These are phyloP conservation scores for Guyanaporus albipodus DNA, from an alignment of 768 basidiomycete species.

Conservation along the genomic window DNA sequence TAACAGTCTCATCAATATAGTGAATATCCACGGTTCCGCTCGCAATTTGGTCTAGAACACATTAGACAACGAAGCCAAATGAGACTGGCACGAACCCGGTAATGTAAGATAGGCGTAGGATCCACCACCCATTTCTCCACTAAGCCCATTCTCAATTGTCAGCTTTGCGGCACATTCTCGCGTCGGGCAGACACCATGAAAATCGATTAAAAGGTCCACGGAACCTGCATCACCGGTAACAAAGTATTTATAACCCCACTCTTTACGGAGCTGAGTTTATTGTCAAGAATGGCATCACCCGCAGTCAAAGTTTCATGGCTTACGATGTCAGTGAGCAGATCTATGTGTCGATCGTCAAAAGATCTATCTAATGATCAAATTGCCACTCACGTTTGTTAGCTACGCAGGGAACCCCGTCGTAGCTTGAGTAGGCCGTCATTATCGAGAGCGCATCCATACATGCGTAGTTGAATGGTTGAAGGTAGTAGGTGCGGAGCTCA, in stretches of 20 bases:
- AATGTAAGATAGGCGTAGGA: constrained; percentile 57
- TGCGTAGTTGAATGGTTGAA: constrained; percentile 61
- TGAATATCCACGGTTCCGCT: constrained; percentile 39
- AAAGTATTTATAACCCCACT: constrained; percentile 47
- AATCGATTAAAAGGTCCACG: constrained; percentile 51
- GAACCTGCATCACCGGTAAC: constrained; percentile 63
- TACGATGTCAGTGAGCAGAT: constrained; percentile 19
- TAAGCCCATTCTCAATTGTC: constrained; percentile 21
- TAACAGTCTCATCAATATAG: constrained; percentile 54
- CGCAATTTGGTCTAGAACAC: constrained; percentile 47
- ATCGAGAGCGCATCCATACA: constrained; percentile 57
- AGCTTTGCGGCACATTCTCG: constrained; percentile 59
- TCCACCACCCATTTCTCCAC: constrained; percentile 24
- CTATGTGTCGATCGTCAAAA: constrained; percentile 7
- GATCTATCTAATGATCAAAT: not conserved
- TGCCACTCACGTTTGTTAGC: constrained; percentile 47
- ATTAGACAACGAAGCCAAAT: not conserved
- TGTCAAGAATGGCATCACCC: not conserved
- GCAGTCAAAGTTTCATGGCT: not conserved
- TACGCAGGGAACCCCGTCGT: constrained; percentile 61
- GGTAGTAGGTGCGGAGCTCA: constrained; percentile 55
- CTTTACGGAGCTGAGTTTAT: constrained; percentile 48
- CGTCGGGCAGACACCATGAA: constrained; percentile 55
- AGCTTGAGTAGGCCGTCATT: constrained; percentile 70
- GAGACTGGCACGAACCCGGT: constrained; percentile 37